Conservation (phyloP, 768 basidiomycete genomes). For the Collybiopsis luxurians region DNA sequence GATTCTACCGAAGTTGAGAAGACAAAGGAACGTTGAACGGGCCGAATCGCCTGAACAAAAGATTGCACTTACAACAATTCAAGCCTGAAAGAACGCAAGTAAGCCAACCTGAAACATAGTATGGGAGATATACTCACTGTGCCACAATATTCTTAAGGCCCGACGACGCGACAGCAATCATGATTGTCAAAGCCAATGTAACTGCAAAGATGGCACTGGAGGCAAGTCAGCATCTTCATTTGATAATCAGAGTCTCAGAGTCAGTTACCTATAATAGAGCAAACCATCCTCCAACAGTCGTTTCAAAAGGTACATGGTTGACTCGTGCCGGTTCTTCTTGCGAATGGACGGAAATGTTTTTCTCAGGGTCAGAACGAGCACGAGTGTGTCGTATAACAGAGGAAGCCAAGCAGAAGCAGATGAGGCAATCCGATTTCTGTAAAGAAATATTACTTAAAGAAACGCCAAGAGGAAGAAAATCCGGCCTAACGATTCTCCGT, state of each 20-base stretch:
- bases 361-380: not conserved
- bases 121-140: not conserved
- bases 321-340: not conserved
- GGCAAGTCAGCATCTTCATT: not conserved
- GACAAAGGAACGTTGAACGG: too few species aligned
- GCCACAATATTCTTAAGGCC: constrained; percentile 10
- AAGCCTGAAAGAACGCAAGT: not conserved
- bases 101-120: not conserved
- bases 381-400: constrained; percentile 3
- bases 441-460: not conserved
- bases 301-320: not conserved
- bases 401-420: constrained; percentile 4
- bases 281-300: constrained; percentile 1
- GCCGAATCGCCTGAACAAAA: not conserved
- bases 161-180: constrained; percentile 5
- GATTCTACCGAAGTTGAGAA: not conserved
- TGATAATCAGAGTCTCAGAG: not conserved
- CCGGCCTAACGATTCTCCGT: constrained; percentile 1
- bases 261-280: not conserved
- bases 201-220: constrained; percentile 1
- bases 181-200: not conserved
- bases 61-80: not conserved
- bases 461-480: not conserved
- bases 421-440: not conserved
- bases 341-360: not conserved